A percentile compares a stretch with the other conserved stretches of the same genome.
Evolutionary conservation across 805 yeast genomes (phyloP).

Genomic region (Wickerhamiella azymoides): DNA sequence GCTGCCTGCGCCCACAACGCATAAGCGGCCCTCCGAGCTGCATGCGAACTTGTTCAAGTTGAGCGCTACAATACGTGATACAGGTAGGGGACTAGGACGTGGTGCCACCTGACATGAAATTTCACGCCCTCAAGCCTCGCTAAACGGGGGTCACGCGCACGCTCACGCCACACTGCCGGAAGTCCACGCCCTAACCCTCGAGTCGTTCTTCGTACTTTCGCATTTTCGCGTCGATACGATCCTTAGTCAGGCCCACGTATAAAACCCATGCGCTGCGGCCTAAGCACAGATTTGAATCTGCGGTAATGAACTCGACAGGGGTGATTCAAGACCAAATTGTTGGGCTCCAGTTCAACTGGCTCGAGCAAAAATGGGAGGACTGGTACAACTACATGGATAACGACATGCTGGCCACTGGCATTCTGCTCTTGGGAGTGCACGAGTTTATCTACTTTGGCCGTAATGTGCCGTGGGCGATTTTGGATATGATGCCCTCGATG

Average conservation of each 20-base stretch:
- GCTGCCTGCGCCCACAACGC: too few relatives aligned
- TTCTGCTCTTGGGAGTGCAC: constrained; percentile 67
- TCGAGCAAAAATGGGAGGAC: constrained; percentile 77
- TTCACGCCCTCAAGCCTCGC: too few relatives aligned
- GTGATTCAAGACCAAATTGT: neutral
- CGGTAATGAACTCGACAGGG: constrained; percentile 2
- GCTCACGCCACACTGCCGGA: too few relatives aligned
- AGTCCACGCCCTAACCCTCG: neutral
- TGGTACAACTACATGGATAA: constrained; percentile 77
- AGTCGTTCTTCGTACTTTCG: neutral
- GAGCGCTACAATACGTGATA: too few relatives aligned
- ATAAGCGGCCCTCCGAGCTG: too few relatives aligned
- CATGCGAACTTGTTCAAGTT: too few relatives aligned
- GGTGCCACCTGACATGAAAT: too few relatives aligned
- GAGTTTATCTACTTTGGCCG: constrained; percentile 86
- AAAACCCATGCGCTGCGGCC: neutral
- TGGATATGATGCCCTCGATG: constrained; percentile 78
- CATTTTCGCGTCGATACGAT: neutral
- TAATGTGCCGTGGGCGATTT: constrained; percentile 81
- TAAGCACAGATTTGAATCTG: neutral
- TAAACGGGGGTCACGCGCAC: too few relatives aligned
- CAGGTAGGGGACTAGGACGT: too few relatives aligned
- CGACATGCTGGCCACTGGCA: constrained; percentile 85
- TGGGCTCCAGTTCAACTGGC: constrained; percentile 20
- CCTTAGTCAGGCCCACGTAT: constrained; percentile 3